Evolutionary conservation across 371 early-diverging fungal genomes (phyloP), one percentile per base, ranked within the genome.

Genomic region (Smittium culicis): DNA sequence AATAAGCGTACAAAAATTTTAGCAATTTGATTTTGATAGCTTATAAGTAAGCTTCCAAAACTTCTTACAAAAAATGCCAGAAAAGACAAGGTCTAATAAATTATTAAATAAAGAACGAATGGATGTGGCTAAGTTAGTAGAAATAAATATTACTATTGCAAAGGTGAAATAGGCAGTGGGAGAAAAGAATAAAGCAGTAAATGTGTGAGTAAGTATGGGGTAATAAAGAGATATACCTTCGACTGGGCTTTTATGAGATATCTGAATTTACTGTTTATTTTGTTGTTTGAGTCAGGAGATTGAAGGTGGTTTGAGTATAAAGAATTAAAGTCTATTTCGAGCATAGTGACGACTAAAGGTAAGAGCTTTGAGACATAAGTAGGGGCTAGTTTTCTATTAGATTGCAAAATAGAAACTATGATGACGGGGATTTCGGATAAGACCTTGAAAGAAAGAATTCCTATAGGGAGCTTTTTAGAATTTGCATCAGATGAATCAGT

Each of bases 361-460:
- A 97, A 84, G 69, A 97, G 91, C 60, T 81, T 82, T 66, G 84
- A 83, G 25, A 95, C 88, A 70, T 91, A 90, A 30, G 82, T 82
- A 28, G 81, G 80, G 25, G 92, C 90, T 63, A 85, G 86, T 55
- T 88, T 85, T 58, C 89, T 82, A 76, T 93, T 83, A 5, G 84
- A 70, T 79, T 95, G 95, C 69, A 96, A 92, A 11, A 96, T 79
- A 17, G 96, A 79, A 0, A 95, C 98, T n/a, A 99, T 89, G 61
- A 97, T 96, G 54, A 96, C 91, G 0, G 98, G 99, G 68, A 94
- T 93, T 72, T 99, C 99, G 0, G 93, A 92, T 71, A 98, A 71
- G 16, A 97, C 95, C 76, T 96, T 97, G 82, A 99, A 98, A 66
- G 93, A 93, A 69, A 79, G 82, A 73, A 90, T 73, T 68, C 92